Percentiles rank a stretch among this genome's conserved stretches.
Evolutionary conservation across 805 yeast species (phyloP).

Genomic region (Starmerella riodocensis): DNA sequence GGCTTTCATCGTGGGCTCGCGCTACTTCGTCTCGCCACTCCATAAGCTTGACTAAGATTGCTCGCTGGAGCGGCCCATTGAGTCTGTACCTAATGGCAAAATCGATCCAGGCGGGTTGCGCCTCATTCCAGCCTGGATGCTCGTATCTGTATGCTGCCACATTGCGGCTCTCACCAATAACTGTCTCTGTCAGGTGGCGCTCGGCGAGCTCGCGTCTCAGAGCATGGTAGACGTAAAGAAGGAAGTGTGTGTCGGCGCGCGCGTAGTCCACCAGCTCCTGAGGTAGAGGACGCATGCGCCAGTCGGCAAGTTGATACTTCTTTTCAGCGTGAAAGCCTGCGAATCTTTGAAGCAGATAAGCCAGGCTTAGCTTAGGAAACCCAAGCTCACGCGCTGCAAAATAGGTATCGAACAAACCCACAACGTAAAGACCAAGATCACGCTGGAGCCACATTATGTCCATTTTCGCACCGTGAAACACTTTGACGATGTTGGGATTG

Average conservation of each 20-base stretch:
- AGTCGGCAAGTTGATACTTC: conserved; percentile 90
- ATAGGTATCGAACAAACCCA: conserved; percentile 80
- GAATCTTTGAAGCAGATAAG: conserved; percentile 64
- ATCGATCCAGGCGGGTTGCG: conserved; percentile 50
- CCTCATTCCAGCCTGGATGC: conserved; percentile 46
- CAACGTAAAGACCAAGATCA: conserved; percentile 83
- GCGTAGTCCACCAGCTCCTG: conserved; percentile 73
- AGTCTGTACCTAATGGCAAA: conserved; percentile 55
- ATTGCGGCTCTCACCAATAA: conserved; percentile 58
- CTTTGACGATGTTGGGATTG: conserved; percentile 68
- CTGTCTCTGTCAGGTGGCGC: conserved; percentile 34
- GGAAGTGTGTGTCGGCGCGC: conserved; percentile 86
- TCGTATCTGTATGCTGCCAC: conserved; percentile 77
- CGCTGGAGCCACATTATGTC: conserved; percentile 95
- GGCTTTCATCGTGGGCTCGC: conserved; percentile 67
- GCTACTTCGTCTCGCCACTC: conserved; percentile 79
- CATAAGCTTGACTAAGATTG: conserved; percentile 47
- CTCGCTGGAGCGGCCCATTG: conserved; percentile 32
- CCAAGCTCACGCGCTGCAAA: conserved; percentile 76
- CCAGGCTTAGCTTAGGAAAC: conserved; percentile 69
- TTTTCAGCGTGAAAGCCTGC: conserved; percentile 82
- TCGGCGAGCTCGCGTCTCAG: conserved; percentile 50
- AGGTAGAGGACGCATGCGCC: conserved; percentile 83
- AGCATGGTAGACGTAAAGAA: conserved; percentile 65
- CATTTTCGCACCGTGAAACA: conserved; percentile 93